phyloP scores from a whole-genome alignment of 225 moss, liverwort and hornwort genomes.

The Marchantia polymorpha region DNA sequence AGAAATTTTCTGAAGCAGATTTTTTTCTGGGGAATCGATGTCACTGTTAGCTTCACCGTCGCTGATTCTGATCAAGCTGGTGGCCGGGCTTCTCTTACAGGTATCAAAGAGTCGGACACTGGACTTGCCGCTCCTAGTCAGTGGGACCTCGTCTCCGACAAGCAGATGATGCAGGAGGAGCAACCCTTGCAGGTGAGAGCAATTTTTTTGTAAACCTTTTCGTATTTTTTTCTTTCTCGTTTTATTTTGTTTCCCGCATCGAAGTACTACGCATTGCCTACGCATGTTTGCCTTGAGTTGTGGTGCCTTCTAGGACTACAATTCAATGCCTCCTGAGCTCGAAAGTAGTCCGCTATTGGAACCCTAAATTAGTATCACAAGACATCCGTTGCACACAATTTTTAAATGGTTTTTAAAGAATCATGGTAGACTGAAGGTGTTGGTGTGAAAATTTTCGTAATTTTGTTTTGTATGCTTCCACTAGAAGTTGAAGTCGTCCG shows the following conservation, averaged over 20 bases:
- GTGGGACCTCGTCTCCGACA: constrained; percentile 95
- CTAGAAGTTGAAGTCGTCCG: too few species aligned
- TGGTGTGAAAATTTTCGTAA: too few species aligned
- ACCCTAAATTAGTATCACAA: neutral
- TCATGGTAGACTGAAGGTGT: too few species aligned
- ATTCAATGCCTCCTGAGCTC: neutral
- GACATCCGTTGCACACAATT: neutral
- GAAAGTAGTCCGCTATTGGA: neutral
- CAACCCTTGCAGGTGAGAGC: constrained; percentile 67
- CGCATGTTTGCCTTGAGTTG: neutral
- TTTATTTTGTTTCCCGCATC: neutral
- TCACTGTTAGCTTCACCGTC: neutral
- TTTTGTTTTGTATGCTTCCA: too few species aligned
- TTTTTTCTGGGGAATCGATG: neutral
- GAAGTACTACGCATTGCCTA: neutral
- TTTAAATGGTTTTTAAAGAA: too few species aligned
- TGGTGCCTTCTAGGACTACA: too few species aligned
- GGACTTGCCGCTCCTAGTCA: constrained; percentile 87
- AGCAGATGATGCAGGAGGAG: constrained; percentile 98
- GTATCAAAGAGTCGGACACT: constrained; percentile 93
- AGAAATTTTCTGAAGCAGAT: neutral
- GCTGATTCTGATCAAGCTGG: neutral
- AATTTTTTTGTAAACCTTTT: too few species aligned
- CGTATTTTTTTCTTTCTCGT: too few species aligned
- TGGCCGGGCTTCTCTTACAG: constrained; percentile 25